These are phyloP conservation scores for Cicer arietinum DNA, from an alignment of 306 rosid genomes.

Conservation along the genomic window DNA sequence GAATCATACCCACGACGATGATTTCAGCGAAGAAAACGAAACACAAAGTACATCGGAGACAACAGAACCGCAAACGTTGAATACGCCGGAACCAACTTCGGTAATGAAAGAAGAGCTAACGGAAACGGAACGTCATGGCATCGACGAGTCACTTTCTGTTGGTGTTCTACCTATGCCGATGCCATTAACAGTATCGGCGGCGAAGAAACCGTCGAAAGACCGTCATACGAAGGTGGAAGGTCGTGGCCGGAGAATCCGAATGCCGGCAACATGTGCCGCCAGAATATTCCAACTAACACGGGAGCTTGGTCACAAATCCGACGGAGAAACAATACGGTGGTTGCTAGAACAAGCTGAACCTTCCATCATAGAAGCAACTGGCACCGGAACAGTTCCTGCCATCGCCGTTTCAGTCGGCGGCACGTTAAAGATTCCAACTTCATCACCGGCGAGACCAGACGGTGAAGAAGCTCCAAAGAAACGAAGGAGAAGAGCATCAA, in stretches of 20 bases:
- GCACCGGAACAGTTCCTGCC: conserved; percentile 84
- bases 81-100: conserved; percentile 30
- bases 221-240: conserved; percentile 96
- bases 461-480: conserved; percentile 60
- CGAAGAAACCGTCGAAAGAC: conserved; percentile 64
- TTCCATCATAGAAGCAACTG: conserved; percentile 80
- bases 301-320: conserved; percentile 86
- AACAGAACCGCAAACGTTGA: conserved; percentile 14
- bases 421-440: conserved; percentile 75
- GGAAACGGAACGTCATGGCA: conserved; percentile 48
- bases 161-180: conserved; percentile 42
- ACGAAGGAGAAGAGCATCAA: conserved; percentile 52
- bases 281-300: conserved; percentile 82
- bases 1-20: conserved; percentile 42
- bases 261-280: conserved; percentile 88
- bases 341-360: conserved; percentile 75
- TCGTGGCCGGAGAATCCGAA: conserved; percentile 83
- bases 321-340: conserved; percentile 93
- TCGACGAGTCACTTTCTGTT: conserved; percentile 46
- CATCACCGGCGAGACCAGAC: conserved; percentile 65
- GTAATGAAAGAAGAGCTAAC: conserved; percentile 61
- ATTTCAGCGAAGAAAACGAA: conserved; percentile 40
- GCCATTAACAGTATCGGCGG: conserved; percentile 28
- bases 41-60: conserved; percentile 35
- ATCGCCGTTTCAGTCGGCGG: conserved; percentile 87